phyloP scores from a whole-genome alignment of 2,329 filamentous ascomycete species.

The Xylaria sp. region DNA sequence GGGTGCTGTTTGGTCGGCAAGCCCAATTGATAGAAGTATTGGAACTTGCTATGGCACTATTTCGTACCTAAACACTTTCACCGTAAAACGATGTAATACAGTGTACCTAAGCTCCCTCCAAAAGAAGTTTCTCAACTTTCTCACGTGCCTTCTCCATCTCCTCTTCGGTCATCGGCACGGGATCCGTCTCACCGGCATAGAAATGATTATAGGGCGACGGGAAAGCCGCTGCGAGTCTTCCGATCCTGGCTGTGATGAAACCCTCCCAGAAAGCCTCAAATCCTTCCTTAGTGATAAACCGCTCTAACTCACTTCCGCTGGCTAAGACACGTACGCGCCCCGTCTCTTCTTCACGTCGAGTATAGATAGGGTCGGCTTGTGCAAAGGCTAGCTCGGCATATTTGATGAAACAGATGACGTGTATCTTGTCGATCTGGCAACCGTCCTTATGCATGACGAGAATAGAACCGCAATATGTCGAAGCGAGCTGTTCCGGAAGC shows the following conservation, averaged over 20 bases:
- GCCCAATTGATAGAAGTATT: too few species aligned
- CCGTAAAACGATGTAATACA: neutral
- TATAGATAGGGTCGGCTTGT: neutral
- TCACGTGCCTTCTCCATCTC: neutral
- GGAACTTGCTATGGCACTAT: too few species aligned
- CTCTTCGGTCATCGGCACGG: neutral
- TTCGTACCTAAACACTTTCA: neutral
- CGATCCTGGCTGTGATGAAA: neutral
- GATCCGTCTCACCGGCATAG: neutral
- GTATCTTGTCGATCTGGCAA: neutral
- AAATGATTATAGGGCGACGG: slow-evolving; percentile 11
- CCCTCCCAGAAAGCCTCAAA: slow-evolving; percentile 12
- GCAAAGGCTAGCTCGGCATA: slow-evolving; percentile 7
- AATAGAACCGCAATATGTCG: slow-evolving; percentile 17
- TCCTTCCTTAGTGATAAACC: neutral
- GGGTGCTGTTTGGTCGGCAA: too few species aligned
- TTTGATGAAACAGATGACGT: slow-evolving; percentile 27
- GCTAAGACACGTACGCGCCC: neutral
- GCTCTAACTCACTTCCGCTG: neutral
- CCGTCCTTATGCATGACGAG: slow-evolving; percentile 24
- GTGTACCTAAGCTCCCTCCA: slow-evolving; percentile 1
- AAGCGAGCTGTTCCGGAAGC: neutral
- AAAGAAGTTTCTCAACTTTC: neutral
- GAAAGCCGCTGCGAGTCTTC: neutral
- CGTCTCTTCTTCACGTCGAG: neutral